A percentile compares a stretch with the other conserved stretches of the same genome.
Evolutionary conservation across 176 grass and related monocot species (phyloP).

Genomic region (Coix lacrymajobi): DNA sequence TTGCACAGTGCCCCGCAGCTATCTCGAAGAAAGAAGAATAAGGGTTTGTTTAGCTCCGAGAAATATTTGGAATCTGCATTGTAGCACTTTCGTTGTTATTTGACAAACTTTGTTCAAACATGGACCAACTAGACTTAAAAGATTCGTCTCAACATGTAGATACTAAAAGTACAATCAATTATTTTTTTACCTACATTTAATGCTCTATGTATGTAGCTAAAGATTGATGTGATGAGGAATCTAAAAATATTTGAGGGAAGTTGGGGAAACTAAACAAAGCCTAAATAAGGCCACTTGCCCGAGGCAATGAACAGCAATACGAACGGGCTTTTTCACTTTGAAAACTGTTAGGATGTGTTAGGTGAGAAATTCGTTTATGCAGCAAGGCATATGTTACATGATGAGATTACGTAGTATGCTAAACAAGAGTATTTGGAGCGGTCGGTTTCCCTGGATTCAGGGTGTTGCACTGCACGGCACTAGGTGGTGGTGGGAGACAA

Average conservation of each 20-base stretch:
- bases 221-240: no score
- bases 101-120: no score
- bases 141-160: no score
- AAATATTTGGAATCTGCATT: no score
- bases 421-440: slow-evolving; percentile 15
- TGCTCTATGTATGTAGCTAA: no score
- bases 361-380: slow-evolving; percentile 13
- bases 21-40: slow-evolving; percentile 3
- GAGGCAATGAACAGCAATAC: slow-evolving; percentile 1
- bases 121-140: no score
- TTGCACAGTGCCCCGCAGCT: neutral
- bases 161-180: no score
- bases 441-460: slow-evolving; percentile 29
- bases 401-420: neutral
- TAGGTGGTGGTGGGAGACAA: slow-evolving; percentile 18
- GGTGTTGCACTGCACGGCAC: slow-evolving; percentile 27
- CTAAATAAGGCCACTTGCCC: neutral
- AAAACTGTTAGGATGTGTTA: slow-evolving; percentile 37
- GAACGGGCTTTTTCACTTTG: neutral
- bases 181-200: no score
- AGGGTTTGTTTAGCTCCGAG: no score
- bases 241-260: no score
- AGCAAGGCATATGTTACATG: neutral
- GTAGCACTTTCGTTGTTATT: no score
- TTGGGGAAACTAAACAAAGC: no score